These are phyloP conservation scores for Aquilaria sinensis DNA, from an alignment of 345 rosid species.

Conservation along the genomic window DNA sequence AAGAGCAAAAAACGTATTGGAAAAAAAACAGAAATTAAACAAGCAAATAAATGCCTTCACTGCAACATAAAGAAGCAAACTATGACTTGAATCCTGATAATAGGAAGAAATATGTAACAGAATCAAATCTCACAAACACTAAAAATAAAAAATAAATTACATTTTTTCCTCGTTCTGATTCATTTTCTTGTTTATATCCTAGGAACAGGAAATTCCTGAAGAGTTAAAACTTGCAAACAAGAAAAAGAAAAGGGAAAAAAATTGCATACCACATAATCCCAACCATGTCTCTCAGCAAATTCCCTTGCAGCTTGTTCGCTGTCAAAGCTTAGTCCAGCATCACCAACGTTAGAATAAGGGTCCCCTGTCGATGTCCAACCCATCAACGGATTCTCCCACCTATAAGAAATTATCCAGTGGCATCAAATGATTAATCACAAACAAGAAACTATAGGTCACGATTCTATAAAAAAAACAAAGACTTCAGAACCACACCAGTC, in stretches of 20 bases:
- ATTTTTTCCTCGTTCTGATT: neutral
- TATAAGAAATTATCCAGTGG: conserved; percentile 15
- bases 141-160: neutral
- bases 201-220: neutral
- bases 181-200: neutral
- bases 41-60: neutral
- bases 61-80: neutral
- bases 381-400: conserved; percentile 99
- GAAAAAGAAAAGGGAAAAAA: neutral
- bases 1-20: neutral
- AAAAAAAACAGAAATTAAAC: neutral
- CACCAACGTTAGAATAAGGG: conserved; percentile 98
- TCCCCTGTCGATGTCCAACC: conserved; percentile 99
- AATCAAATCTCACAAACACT: neutral
- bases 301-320: conserved; percentile 75
- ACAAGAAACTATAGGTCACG: too few relatives aligned
- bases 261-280: conserved; percentile 70
- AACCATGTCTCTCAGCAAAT: conserved; percentile 88
- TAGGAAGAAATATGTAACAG: neutral
- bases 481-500: too few relatives aligned
- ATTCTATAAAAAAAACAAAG: too few relatives aligned
- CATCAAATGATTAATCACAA: neutral
- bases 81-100: too few relatives aligned
- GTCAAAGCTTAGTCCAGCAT: conserved; percentile 68
- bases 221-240: neutral